Evolutionary conservation across 805 yeast genomes (phyloP).

Genomic region (Cyberlindnera meyerae): DNA sequence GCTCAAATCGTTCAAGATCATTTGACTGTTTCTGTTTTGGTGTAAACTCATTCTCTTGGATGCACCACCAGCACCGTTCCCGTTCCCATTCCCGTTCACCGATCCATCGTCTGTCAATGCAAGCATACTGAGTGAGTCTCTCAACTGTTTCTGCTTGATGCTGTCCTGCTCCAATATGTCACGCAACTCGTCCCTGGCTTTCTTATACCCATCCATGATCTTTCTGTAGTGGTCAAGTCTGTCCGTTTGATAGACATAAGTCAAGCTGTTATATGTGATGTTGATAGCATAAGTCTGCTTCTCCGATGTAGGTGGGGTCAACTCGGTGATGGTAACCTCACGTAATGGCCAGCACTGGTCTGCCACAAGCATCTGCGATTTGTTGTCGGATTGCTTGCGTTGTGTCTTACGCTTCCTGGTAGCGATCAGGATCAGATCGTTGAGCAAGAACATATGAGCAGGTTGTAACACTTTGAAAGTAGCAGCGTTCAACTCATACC

Average conservation of each 20-base stretch:
- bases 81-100: conserved; percentile 11
- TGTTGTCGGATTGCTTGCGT: conserved; percentile 25
- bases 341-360: conserved; percentile 75
- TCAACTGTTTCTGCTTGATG: conserved; percentile 36
- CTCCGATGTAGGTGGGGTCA: conserved; percentile 10
- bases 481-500: conserved; percentile 83
- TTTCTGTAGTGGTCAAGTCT: conserved; percentile 51
- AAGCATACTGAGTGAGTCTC: conserved; percentile 41
- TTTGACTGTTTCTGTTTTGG: conserved; percentile 29
- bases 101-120: conserved; percentile 22
- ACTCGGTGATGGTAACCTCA: conserved; percentile 40
- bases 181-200: conserved; percentile 57
- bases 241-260: conserved; percentile 59
- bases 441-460: conserved; percentile 69
- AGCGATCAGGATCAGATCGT: conserved; percentile 74
- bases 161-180: conserved; percentile 50
- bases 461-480: conserved; percentile 78
- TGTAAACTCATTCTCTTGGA: conserved; percentile 25
- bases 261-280: conserved; percentile 41
- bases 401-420: conserved; percentile 42
- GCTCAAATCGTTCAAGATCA: conserved; percentile 50
- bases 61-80: conserved; percentile 21
- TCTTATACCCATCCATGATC: conserved; percentile 49
- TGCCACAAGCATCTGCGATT: conserved; percentile 47
- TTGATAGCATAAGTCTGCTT: conserved; percentile 37